Percentiles rank a stretch among this genome's conserved stretches.
These are phyloP conservation scores for Suillus variegatus DNA, from an alignment of 768 basidiomycete species.

Conservation along the genomic window DNA sequence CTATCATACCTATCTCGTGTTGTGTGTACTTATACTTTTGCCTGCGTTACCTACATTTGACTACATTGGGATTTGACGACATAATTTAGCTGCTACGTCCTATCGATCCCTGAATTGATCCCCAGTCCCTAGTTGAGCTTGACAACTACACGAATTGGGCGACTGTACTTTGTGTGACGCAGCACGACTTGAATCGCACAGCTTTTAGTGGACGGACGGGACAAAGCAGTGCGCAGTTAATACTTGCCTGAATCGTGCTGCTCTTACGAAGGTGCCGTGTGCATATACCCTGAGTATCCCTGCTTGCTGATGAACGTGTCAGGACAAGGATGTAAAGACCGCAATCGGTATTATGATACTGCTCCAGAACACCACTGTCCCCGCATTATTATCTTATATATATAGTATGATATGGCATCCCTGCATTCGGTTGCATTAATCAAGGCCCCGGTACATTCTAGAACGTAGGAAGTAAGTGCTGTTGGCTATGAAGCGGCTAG, in stretches of 20 bases:
- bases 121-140: not conserved
- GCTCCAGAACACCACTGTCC: constrained; percentile 26
- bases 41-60: not conserved
- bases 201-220: not conserved
- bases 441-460: constrained; percentile 6
- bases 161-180: not conserved
- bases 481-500: constrained; percentile 7
- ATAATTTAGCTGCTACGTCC: not conserved
- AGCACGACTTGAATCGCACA: not conserved
- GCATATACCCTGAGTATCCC: not conserved
- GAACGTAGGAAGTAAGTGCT: constrained; percentile 1
- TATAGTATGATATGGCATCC: not conserved
- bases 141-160: not conserved
- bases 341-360: constrained; percentile 8
- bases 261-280: not conserved
- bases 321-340: constrained; percentile 1
- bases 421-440: not conserved
- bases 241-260: not conserved
- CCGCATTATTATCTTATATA: constrained; percentile 14
- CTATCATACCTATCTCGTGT: constrained; percentile 3
- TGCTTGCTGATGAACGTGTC: not conserved
- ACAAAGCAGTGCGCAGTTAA: not conserved
- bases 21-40: not conserved
- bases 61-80: not conserved
- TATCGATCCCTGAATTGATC: not conserved